Percentiles rank a stretch among this genome's conserved stretches.
These are phyloP conservation scores for Annona cherimola DNA, from an alignment of 164 flowering plant genomes.

Conservation along the genomic window DNA sequence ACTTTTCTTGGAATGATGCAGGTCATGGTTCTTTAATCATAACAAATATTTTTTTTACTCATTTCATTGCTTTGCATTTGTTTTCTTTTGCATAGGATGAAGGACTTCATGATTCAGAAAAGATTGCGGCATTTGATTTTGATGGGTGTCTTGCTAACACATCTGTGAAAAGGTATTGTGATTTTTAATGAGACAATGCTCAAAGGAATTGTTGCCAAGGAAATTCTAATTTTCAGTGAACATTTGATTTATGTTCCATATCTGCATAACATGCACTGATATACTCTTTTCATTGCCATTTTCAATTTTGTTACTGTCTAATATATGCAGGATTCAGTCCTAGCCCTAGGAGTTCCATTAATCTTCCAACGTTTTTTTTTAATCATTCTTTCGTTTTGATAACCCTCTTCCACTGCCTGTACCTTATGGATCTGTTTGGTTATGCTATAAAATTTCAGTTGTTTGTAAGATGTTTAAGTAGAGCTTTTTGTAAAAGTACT, in stretches of 20 bases:
- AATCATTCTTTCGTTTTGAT: no score
- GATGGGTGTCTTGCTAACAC: conserved; percentile 95
- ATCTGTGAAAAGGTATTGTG: conserved; percentile 54
- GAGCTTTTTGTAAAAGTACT: no score
- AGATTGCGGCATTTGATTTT: conserved; percentile 98
- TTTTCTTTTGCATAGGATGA: conserved; percentile 49
- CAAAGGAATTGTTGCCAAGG: background rate
- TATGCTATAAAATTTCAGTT: no score
- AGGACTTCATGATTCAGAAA: conserved; percentile 65
- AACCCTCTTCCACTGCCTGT: no score
- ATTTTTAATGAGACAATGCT: background rate
- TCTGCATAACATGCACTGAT: background rate
- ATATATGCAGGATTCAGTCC: background rate
- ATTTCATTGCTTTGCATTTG: conserved; percentile 1
- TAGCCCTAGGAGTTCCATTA: no score
- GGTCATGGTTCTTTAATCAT: background rate
- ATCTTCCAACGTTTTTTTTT: no score
- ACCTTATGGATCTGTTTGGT: no score
- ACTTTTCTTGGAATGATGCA: background rate
- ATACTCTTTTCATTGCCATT: background rate
- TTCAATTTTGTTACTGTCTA: background rate
- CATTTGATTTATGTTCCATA: background rate
- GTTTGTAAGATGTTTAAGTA: no score
- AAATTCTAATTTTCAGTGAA: background rate
- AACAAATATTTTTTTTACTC: background rate